phyloP scores from a whole-genome alignment of 352 stramenopile species.

The Phytophthora uliginosa region DNA sequence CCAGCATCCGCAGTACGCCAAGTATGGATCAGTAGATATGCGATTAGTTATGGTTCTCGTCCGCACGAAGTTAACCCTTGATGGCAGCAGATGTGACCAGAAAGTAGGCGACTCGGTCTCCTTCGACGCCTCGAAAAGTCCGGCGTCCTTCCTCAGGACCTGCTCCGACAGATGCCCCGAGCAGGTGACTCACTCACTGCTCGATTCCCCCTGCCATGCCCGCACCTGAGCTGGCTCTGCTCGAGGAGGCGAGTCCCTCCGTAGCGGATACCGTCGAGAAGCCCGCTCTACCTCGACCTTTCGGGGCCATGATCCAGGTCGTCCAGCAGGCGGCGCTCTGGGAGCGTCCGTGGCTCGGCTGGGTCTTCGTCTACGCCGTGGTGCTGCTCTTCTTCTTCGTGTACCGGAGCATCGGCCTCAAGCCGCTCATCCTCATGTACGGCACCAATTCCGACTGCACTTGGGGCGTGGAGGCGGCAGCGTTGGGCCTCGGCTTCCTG shows the following conservation, averaged over 20 bases:
- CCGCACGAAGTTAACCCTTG: background rate
- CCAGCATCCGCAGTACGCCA: background rate
- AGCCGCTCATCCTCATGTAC: conserved; percentile 42
- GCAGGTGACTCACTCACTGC: conserved; percentile 3
- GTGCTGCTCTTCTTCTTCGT: conserved; percentile 49
- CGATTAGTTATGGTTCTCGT: background rate
- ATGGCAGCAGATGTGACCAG: conserved; percentile 26
- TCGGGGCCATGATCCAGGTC: conserved; percentile 1
- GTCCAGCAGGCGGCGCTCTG: conserved; percentile 10
- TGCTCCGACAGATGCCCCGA: background rate
- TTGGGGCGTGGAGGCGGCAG: conserved; percentile 15
- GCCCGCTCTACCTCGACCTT: background rate
- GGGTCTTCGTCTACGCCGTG: conserved; percentile 41
- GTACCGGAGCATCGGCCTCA: conserved; percentile 33
- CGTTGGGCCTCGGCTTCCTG: conserved; percentile 44
- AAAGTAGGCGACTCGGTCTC: conserved; percentile 24
- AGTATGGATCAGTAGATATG: background rate
- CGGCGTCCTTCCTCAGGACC: conserved; percentile 20
- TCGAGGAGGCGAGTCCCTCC: conserved; percentile 14
- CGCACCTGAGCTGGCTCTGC: conserved; percentile 6
- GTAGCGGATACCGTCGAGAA: conserved; percentile 10
- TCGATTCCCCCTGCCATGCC: conserved; percentile 2
- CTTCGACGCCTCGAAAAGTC: conserved; percentile 16
- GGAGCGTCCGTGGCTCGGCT: conserved; percentile 42
- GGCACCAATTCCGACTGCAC: conserved; percentile 31